phyloP scores from a whole-genome alignment of 495 filamentous ascomycete genomes.

The Daldinia decipiens region DNA sequence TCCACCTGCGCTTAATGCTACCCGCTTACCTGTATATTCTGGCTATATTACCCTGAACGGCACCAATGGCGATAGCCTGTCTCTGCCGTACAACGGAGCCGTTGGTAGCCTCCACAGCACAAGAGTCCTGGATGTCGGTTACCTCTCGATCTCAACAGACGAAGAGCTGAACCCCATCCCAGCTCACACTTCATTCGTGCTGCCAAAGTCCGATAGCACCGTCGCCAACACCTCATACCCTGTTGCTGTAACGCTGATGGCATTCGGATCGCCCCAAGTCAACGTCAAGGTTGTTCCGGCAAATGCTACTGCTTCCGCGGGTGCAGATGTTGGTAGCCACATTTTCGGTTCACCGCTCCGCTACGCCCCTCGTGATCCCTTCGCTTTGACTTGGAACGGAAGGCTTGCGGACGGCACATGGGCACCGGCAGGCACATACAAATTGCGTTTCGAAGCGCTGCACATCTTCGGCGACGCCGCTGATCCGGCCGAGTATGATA shows the following conservation, averaged over 20 bases:
- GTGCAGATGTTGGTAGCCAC: slow-evolving; percentile 50
- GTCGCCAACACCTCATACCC: slow-evolving; percentile 45
- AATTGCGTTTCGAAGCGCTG: slow-evolving; percentile 56
- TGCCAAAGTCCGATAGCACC: slow-evolving; percentile 49
- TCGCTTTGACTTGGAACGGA: slow-evolving; percentile 54
- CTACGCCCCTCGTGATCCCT: slow-evolving; percentile 54
- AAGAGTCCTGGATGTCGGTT: slow-evolving; percentile 50
- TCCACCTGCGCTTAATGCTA: slow-evolving; percentile 54
- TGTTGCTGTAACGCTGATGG: slow-evolving; percentile 47
- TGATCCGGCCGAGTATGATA: slow-evolving; percentile 51
- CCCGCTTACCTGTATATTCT: slow-evolving; percentile 62
- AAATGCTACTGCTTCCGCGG: slow-evolving; percentile 21
- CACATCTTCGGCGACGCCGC: slow-evolving; percentile 55
- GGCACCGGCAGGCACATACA: slow-evolving; percentile 58
- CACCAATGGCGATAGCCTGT: slow-evolving; percentile 58
- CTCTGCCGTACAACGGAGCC: slow-evolving; percentile 63
- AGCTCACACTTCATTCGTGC: slow-evolving; percentile 53
- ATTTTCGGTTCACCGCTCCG: slow-evolving; percentile 54
- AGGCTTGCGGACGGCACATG: slow-evolving; percentile 54
- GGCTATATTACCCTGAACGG: slow-evolving; percentile 63
- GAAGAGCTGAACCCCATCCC: slow-evolving; percentile 44
- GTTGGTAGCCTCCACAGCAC: slow-evolving; percentile 56
- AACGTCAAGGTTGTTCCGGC: slow-evolving; percentile 57
- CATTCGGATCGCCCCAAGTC: slow-evolving; percentile 58
- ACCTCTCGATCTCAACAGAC: slow-evolving; percentile 51